Evolutionary conservation across 2,329 filamentous ascomycete genomes (phyloP), one percentile per base, ranked within the genome.

Genomic region (Fusarium sacchari): DNA sequence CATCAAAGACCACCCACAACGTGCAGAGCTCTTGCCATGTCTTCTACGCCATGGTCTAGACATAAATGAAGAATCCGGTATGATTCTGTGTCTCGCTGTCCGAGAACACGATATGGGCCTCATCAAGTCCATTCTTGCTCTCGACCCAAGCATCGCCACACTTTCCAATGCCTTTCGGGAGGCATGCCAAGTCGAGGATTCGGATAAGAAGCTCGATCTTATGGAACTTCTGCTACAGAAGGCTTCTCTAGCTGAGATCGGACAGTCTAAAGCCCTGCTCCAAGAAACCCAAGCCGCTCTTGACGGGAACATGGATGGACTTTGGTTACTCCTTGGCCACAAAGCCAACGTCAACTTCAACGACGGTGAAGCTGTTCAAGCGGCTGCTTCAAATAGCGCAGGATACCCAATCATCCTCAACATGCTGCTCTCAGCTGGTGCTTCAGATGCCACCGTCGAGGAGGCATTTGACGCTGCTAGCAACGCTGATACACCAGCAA

Each of bases 301-400:
- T 8, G 20, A 42, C 1, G 68, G 68, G 7, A 24, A 52, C 8
- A 28, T 57, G n/a, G 26, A 26, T 13, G 60, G 66, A 3, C 42
- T 71, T 10, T 55, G 46, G 24, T 15, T 71, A 5, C 30, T 71
- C 0, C 55, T 71, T 7, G 39, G 12, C 4, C 66, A 71, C 15
- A 66, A 70, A 14, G 67, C 68, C 3, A 36, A 40, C 11, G 68
- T 71, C 15, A 69, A 71, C 43, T 49, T 57, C 11, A 53, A 71
- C 10, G 47, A 37, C 5, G 68, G 68, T 5, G 49, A 53, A 1
- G 66, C 56, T 5, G 18, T 71, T 5, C 52, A 66, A 14, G 55
- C 34, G n/a, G 67, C 68, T 15, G 67, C 66, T 2, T 58, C 40
- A 15, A 46, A 22, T 4, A 62, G 12, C 7, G 30, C 43, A 12